Evolutionary conservation across 75 land plant genomes (phyloP).

Genomic region (Selaginella tamariscina): DNA sequence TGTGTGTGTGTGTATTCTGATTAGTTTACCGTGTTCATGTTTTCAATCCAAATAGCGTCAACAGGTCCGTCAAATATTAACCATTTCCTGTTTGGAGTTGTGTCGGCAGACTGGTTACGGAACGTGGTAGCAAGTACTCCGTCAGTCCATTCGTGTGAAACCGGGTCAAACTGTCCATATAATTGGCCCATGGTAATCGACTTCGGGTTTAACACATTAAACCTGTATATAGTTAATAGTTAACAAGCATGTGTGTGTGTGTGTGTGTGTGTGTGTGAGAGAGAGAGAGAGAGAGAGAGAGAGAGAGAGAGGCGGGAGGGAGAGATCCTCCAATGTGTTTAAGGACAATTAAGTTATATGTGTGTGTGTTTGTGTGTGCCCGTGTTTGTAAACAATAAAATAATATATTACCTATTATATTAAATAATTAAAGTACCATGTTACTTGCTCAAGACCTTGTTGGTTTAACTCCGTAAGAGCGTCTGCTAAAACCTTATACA

Average conservation of each 20-base stretch:
- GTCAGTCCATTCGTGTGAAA: constrained; percentile 32
- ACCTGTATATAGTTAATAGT: too few species aligned
- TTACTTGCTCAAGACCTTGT: constrained; percentile 14
- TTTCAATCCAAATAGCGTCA: constrained; percentile 31
- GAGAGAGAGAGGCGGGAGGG: too few species aligned
- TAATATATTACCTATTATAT: too few species aligned
- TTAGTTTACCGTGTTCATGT: constrained; percentile 25
- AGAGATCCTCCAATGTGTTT: too few species aligned
- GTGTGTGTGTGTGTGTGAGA: too few species aligned
- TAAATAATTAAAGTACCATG: constrained; percentile 10
- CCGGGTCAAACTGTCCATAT: constrained; percentile 30
- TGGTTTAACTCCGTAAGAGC: constrained; percentile 14
- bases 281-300: too few species aligned
- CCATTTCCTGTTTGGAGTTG: constrained; percentile 25
- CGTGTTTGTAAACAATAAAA: too few species aligned
- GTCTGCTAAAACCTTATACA: constrained; percentile 22
- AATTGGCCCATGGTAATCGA: constrained; percentile 29
- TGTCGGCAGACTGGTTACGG: constrained; percentile 21
- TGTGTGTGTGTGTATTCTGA: too few species aligned
- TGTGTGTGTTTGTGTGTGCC: too few species aligned
- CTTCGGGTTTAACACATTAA: constrained; percentile 24
- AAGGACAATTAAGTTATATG: too few species aligned
- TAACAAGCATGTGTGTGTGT: too few species aligned
- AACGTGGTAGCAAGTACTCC: constrained; percentile 22
- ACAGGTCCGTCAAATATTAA: constrained; percentile 29